These are phyloP conservation scores for Euphorbia celastroides DNA, from an alignment of 441 rosid genomes.

Conservation along the genomic window DNA sequence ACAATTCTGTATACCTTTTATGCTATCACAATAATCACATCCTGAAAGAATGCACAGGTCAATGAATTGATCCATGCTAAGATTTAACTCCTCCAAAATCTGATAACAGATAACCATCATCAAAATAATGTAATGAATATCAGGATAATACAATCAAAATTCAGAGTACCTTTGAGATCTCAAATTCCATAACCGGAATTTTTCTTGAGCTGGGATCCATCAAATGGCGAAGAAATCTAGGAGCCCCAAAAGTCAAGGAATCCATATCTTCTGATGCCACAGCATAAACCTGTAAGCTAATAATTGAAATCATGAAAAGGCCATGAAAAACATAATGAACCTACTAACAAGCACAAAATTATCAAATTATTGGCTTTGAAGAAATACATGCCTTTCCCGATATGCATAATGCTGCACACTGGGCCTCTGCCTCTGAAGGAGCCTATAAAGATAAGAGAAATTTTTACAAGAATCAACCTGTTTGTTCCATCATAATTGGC, in stretches of 20 bases:
- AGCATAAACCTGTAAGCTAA: slow-evolving; percentile 67
- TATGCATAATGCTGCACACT: slow-evolving; percentile 94
- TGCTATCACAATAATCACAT: slow-evolving; percentile 96
- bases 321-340: neutral
- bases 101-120: slow-evolving; percentile 26
- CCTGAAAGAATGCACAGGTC: slow-evolving; percentile 97
- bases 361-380: slow-evolving; percentile 2
- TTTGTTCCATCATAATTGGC: slow-evolving; percentile 1
- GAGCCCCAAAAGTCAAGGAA: slow-evolving; percentile 91
- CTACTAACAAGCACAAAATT: slow-evolving; percentile 3
- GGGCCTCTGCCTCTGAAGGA: slow-evolving; percentile 95
- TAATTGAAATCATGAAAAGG: neutral
- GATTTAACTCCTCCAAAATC: slow-evolving; percentile 83
- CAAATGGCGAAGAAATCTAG: slow-evolving; percentile 91
- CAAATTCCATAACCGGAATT: slow-evolving; percentile 95
- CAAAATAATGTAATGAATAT: slow-evolving; percentile 11
- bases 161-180: slow-evolving; percentile 56
- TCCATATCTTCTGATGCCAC: slow-evolving; percentile 99
- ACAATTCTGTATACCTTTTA: slow-evolving; percentile 54
- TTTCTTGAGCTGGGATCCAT: slow-evolving; percentile 99
- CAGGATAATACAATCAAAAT: slow-evolving; percentile 1
- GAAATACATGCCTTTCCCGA: slow-evolving; percentile 55
- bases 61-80: slow-evolving; percentile 92
- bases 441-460: slow-evolving; percentile 47
- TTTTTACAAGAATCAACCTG: neutral